Base-by-base conservation (phyloP, 2,329 filamentous ascomycete species). In the Colletotrichum sansevieriae region DNA sequence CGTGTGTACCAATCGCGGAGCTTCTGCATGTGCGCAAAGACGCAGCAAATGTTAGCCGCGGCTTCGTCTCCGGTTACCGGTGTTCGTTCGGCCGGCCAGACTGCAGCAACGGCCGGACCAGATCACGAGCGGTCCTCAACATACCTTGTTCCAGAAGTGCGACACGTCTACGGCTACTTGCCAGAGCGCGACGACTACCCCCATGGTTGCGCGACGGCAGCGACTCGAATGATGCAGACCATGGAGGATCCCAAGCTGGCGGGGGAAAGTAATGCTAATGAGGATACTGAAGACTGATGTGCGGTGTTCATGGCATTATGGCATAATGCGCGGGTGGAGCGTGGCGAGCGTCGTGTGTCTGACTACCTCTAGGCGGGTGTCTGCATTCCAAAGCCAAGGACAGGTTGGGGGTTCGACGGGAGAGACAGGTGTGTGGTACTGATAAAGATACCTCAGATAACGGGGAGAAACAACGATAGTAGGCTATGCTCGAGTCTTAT, bases 1-100 rank as follows among this genome's bases (percentile, higher is more conserved):
- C 86, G 85, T 64, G 81, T 87, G 83, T 90, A 91, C 89, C 92
- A 93, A 63, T 82, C 82, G 70, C 87, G 81, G 58, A 93, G 80
- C 83, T 88, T 91, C 92, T 95, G 78, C 33, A 20, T 33, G 44
- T 55, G 54, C 11, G 44, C 49, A 44, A 44, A 44, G 13, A 52
- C 47, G 52, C 18, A 55, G n/a, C 52, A 39, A 37, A 55, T 20
- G 62, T 69, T 35, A 69, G 62, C 66, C 22, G 49, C 55, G 56
- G 49, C 18, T 39, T 55, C 49, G 25, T 55, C 15, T 18, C 20
- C 20, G 25, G 15, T 18, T 52, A 51, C 25, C 37, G 8, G 25
- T 39, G n/a, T 29, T 29, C 43, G 20, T 20, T n/a, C 33, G n/a
- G 46, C 39, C 35, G 54, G 37, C 51, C 35, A 52, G n/a, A 8